A percentile compares a stretch with the other conserved stretches of the same genome.
phyloP scores from a whole-genome alignment of 768 basidiomycete species.

The Russula compacta region DNA sequence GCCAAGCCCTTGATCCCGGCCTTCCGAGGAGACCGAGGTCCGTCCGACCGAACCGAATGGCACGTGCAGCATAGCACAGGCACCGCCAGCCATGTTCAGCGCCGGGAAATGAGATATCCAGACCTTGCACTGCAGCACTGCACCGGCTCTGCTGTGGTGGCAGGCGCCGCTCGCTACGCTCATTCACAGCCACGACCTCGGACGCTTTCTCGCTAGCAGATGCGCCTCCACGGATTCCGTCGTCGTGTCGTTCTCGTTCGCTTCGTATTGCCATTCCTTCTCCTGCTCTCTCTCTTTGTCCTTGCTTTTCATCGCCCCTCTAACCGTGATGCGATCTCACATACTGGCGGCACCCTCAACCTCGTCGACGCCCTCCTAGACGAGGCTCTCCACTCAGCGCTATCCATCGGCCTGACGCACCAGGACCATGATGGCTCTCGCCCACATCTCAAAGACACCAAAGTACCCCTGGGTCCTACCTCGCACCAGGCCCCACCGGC shows the following conservation, averaged over 20 bases:
- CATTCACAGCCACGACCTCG: too few species aligned
- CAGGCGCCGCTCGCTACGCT: too few species aligned
- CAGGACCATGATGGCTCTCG: background rate
- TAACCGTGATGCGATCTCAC: background rate
- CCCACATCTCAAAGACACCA: background rate
- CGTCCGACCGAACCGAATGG: too few species aligned
- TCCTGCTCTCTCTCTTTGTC: background rate
- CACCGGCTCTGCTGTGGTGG: too few species aligned
- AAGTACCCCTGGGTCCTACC: background rate
- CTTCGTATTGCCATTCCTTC: background rate
- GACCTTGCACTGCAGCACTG: too few species aligned
- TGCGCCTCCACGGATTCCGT: background rate
- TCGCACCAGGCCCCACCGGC: background rate
- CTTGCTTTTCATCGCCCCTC: background rate
- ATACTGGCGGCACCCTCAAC: background rate
- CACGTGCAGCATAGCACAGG: too few species aligned
- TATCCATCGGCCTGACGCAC: background rate
- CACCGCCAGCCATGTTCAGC: too few species aligned
- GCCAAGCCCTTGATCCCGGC: too few species aligned
- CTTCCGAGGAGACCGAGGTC: too few species aligned
- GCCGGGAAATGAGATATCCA: too few species aligned
- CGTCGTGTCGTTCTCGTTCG: background rate
- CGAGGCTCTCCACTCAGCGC: background rate
- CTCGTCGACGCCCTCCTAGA: slow-evolving; percentile 3
- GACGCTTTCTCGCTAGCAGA: too few species aligned